Conservation (phyloP, 352 stramenopile genomes). For the Phytophthora vignae region DNA sequence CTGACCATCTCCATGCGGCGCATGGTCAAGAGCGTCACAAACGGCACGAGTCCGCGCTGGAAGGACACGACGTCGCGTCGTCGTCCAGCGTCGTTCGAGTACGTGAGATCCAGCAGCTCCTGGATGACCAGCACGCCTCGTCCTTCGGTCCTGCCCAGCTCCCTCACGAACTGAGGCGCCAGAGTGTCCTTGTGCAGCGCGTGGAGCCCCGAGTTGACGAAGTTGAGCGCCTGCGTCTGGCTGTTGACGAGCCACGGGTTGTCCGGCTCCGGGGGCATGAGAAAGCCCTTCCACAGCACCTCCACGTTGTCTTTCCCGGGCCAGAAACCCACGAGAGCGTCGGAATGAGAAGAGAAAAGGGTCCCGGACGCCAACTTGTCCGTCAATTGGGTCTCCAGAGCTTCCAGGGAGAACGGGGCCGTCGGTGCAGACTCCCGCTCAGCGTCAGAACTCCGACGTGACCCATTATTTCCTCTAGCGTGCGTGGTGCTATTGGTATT, state of each 20-base stretch:
- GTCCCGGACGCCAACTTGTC: conserved; percentile 27
- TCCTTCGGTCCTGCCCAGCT: conserved; percentile 38
- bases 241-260: conserved; percentile 37
- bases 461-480: not conserved
- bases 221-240: conserved; percentile 48
- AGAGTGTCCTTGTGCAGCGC: conserved; percentile 38
- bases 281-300: conserved; percentile 44
- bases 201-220: conserved; percentile 55
- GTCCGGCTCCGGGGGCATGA: conserved; percentile 18
- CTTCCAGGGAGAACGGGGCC: conserved; percentile 30
- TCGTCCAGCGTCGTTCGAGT: conserved; percentile 42
- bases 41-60: conserved; percentile 45
- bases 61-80: conserved; percentile 43
- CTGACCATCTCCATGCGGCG: conserved; percentile 45
- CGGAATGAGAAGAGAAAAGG: conserved; percentile 34
- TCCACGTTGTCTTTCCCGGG: conserved; percentile 24
- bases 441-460: not conserved
- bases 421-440: not conserved
- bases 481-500: not conserved
- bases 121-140: conserved; percentile 38
- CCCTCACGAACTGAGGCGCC: conserved; percentile 45
- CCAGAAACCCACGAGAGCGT: conserved; percentile 43
- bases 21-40: conserved; percentile 45
- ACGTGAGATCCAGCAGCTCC: conserved; percentile 35
- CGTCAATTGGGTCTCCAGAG: conserved; percentile 24